Evolutionary conservation across 73 alveolate genomes (phyloP).

Genomic region (Uronychia setigera): DNA sequence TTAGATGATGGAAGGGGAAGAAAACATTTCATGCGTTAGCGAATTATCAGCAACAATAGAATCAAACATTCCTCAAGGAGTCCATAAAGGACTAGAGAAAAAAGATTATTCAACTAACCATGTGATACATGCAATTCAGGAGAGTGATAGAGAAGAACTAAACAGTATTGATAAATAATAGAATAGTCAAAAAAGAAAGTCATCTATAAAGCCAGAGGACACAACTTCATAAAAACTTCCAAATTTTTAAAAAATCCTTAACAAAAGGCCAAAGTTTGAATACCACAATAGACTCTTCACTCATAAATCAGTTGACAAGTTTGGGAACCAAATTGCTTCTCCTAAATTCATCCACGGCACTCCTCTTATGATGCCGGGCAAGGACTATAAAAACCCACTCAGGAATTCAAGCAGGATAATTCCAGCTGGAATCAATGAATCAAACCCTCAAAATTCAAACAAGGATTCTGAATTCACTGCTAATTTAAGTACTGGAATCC

Average conservation of each 20-base stretch:
- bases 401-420: neutral
- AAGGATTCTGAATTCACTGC: neutral
- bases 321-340: neutral
- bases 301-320: neutral
- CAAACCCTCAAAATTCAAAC: too few species aligned
- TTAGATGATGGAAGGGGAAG: constrained; percentile 1
- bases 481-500: neutral
- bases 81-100: neutral
- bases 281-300: constrained; percentile 1
- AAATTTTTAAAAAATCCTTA: neutral
- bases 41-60: neutral
- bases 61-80: neutral
- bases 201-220: neutral
- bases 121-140: neutral
- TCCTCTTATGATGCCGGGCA: neutral
- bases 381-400: neutral
- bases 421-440: neutral
- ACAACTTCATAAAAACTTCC: neutral
- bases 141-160: neutral
- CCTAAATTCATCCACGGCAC: neutral
- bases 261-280: neutral
- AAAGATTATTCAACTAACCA: neutral
- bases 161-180: neutral
- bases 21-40: neutral
- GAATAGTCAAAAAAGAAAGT: neutral